Percentiles rank a stretch among this genome's conserved stretches.
Evolutionary conservation across 169 alveolate genomes (phyloP).

Genomic region (Plasmodium sp.): DNA sequence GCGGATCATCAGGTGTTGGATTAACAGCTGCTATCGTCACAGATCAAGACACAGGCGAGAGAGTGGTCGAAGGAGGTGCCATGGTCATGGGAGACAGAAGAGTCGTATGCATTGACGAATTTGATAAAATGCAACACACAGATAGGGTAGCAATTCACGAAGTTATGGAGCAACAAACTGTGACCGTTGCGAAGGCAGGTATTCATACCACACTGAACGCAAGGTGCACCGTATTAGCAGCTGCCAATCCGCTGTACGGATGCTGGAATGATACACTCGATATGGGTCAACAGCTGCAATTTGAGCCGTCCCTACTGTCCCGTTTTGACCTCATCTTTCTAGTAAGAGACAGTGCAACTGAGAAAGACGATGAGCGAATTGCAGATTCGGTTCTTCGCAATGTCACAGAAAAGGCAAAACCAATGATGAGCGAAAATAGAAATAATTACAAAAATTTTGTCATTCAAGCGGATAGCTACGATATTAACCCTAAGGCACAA

Average conservation of each 20-base stretch:
- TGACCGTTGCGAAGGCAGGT: constrained; percentile 99
- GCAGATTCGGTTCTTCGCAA: constrained; percentile 85
- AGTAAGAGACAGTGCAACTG: constrained; percentile 86
- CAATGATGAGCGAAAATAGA: constrained; percentile 76
- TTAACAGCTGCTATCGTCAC: constrained; percentile 98
- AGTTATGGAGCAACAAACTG: constrained; percentile 99
- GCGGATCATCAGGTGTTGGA: constrained; percentile 99
- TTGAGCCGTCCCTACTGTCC: constrained; percentile 98
- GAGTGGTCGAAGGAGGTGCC: constrained; percentile 99
- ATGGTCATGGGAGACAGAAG: constrained; percentile 99
- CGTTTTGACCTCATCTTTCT: constrained; percentile 96
- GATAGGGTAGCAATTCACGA: constrained; percentile 99
- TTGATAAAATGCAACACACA: constrained; percentile 98
- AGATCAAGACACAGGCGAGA: constrained; percentile 96
- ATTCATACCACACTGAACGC: constrained; percentile 98
- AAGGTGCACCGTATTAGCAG: constrained; percentile 98
- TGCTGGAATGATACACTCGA: constrained; percentile 94
- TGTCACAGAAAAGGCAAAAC: constrained; percentile 84
- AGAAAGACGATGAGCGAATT: constrained; percentile 82
- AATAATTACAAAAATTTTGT: constrained; percentile 77
- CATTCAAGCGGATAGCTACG: constrained; percentile 83
- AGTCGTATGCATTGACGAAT: constrained; percentile 98
- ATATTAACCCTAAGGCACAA: constrained; percentile 77
- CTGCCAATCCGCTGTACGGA: constrained; percentile 99
- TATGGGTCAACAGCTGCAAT: constrained; percentile 93